These are phyloP conservation scores for Penicillium goetzii DNA, from an alignment of 495 filamentous ascomycete genomes.

Conservation along the genomic window DNA sequence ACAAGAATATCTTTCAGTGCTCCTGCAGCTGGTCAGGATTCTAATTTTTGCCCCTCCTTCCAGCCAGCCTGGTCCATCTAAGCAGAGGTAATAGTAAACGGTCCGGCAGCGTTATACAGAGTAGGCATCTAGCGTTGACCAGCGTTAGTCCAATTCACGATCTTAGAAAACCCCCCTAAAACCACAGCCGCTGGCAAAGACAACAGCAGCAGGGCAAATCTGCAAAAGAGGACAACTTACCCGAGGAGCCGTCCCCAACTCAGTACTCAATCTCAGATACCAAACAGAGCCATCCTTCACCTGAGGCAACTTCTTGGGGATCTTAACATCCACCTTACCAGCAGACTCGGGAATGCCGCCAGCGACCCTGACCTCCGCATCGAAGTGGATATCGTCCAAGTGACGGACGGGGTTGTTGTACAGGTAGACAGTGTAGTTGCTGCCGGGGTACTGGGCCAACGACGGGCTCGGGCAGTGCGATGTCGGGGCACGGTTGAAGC, in stretches of 20 bases:
- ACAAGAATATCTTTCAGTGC: not conserved
- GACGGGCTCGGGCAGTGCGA: slow-evolving; percentile 29
- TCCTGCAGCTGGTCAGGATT: not conserved
- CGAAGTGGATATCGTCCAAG: slow-evolving; percentile 27
- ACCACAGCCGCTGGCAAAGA: slow-evolving; percentile 7
- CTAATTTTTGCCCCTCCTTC: not conserved
- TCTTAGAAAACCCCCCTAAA: not conserved
- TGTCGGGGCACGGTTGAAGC: slow-evolving; percentile 39
- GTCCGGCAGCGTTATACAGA: slow-evolving; percentile 39
- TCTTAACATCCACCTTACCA: slow-evolving; percentile 32
- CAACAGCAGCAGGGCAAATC: not conserved
- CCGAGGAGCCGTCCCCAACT: slow-evolving; percentile 39
- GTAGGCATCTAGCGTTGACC: slow-evolving; percentile 34
- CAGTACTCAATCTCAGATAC: slow-evolving; percentile 39
- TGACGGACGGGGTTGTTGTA: slow-evolving; percentile 46
- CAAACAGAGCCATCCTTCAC: slow-evolving; percentile 39
- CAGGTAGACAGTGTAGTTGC: slow-evolving; percentile 37
- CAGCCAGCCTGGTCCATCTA: slow-evolving; percentile 8
- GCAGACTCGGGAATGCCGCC: slow-evolving; percentile 26
- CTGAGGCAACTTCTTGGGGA: slow-evolving; percentile 35
- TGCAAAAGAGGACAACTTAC: slow-evolving; percentile 20
- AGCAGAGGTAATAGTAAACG: slow-evolving; percentile 30
- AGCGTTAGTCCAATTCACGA: not conserved
- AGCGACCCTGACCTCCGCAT: slow-evolving; percentile 31
- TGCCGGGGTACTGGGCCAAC: slow-evolving; percentile 28